These are phyloP conservation scores for Themeda triandra DNA, from an alignment of 176 grass and related monocot species.

Conservation along the genomic window DNA sequence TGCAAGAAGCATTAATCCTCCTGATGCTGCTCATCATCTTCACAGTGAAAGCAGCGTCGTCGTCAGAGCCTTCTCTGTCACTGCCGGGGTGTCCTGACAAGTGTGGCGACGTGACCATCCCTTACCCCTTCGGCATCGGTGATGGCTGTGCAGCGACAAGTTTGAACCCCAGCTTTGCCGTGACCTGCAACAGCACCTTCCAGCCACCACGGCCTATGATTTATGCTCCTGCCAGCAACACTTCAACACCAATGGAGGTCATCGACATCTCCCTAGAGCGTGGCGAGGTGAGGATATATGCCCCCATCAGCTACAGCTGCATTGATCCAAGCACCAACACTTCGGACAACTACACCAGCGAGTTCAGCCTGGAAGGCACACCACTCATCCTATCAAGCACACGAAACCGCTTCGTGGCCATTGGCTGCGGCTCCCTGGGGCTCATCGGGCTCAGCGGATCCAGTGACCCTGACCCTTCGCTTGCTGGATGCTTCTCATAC, in stretches of 20 bases:
- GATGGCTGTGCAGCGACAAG: background rate
- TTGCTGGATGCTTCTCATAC: background rate
- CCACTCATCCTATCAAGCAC: background rate
- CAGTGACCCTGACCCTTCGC: background rate
- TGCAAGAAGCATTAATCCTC: background rate
- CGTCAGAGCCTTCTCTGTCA: background rate
- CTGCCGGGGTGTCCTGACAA: constrained; percentile 32
- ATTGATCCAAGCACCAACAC: constrained; percentile 20
- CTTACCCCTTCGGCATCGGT: constrained; percentile 38
- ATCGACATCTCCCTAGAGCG: constrained; percentile 26
- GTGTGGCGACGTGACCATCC: constrained; percentile 18
- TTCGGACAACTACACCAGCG: background rate
- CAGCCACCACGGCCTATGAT: constrained; percentile 20
- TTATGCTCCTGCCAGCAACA: rapidly evolving
- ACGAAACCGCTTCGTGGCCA: constrained; percentile 4
- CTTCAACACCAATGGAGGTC: background rate
- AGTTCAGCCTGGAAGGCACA: background rate
- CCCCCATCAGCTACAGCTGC: background rate
- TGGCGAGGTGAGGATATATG: background rate
- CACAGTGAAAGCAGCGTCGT: background rate
- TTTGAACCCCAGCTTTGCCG: background rate
- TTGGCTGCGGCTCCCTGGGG: background rate
- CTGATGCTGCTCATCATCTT: background rate
- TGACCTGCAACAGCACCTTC: constrained; percentile 22
- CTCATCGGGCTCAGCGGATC: background rate